Base-by-base conservation (phyloP, 129 eudicot genomes). In the Escallonia rubra region DNA sequence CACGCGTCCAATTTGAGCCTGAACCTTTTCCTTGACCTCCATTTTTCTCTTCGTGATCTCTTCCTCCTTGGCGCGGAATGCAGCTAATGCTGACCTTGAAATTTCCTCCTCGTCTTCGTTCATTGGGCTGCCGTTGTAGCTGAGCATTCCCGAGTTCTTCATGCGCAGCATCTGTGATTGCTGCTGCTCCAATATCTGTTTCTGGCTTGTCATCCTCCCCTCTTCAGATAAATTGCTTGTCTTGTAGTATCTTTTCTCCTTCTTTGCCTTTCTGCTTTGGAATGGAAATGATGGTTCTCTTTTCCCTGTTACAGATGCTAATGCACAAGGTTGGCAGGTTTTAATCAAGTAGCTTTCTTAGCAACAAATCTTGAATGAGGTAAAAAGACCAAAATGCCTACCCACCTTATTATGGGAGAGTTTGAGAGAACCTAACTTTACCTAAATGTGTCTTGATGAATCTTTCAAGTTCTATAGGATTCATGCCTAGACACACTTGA, bases 61-160 rank as follows among this genome's bases (percentile, higher is more conserved):
- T 67, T 93, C 98, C 72, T 93, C 98, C 81, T 78, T 89, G 4
- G 86, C 94, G 8, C 79, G 87, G 78, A 89, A 89, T n/a, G 86
- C 73, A 10, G 91, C 53, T 52, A 93, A 53, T 10, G 94, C 95
- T 4, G 98, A 81, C 61, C 66, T 77, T 2, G 95, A 78, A 68
- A 87, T 74, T 43, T 87, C 93, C 11, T 89, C 96, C 57, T 72
- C 77, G 11, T 83, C 96, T 11, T 72, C 90, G 6, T 66, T 59
- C 68, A 61, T 45, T 4, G 91, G 96, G 66, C 96, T 87, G 9
- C 70, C 72, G 9, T 43, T 69, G 66, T 79, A 66, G 58, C 75
- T 67, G 15, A 79, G 40, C 38, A 87, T 16, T 14, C 79, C 82
- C 13, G 91, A 74, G 74, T 78, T 83, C 76, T 72, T 83, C 62